Base-by-base conservation (phyloP, 352 stramenopile genomes). In the Hyaloperonospora brassicae region DNA sequence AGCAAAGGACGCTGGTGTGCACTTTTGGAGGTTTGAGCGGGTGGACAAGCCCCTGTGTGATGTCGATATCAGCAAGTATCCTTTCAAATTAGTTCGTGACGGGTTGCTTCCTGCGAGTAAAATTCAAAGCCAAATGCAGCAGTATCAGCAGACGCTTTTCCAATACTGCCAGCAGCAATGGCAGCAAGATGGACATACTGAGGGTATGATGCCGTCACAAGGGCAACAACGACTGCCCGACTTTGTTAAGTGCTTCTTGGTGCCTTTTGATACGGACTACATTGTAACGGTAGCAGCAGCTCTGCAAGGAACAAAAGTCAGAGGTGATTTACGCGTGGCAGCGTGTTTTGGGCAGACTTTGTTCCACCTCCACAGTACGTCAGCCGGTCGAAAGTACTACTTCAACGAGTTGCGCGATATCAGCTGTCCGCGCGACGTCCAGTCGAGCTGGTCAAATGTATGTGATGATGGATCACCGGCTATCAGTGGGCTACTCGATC, bases 391-490 rank as follows among this genome's bases (percentile, higher is more conserved):
- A 24, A 23, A 23, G 14, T 44, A 24, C 22, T 22, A 22, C 22
- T 44, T 44, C 5, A 44, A 22, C 39, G 39, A 44, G 8, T 44
- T 44, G 36, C 39, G 22, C 22, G 14, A 22, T 2, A 5, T 17
- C 2, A 21, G 36, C 13, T n/a, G 11, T 44, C 39, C 12, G 21
- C 22, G 22, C 23, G 14, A 44, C 39, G 5, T 44, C 39, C 39
- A 44, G 14, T 23, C 39, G 14, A 22, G 10, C 22, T 44, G 39
- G 39, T 44, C 39, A 8, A 44, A 44, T 44, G 39, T 44, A 44
- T 24, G n/a, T 22, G 39, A 44, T 44, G 11, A 44, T 44, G 22
- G 14, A 17, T n/a, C 14, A 44, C 39, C 39, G 5, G 9, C 7
- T 10, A 44, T 44, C 14, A 8, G 39, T 44, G 14, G 39, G 39